Conservation (phyloP, 2,329 filamentous ascomycete genomes). For the Dothiorella sarmentorum region DNA sequence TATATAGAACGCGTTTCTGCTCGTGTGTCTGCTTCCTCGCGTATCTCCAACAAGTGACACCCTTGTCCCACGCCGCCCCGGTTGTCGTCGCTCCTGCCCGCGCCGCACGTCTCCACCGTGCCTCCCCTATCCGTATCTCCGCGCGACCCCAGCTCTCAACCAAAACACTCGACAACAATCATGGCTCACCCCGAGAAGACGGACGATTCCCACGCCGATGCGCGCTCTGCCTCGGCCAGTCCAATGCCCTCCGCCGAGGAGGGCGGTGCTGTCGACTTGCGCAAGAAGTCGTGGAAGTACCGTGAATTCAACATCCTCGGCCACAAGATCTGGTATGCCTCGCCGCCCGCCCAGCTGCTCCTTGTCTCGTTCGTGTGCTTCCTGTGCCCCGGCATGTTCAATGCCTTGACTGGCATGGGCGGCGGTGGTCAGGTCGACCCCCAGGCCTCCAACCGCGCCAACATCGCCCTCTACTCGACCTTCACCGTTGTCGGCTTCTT, state of each 20-base stretch:
- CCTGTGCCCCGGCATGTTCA: constrained; percentile 54
- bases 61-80: background rate
- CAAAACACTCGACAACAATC: constrained; percentile 12
- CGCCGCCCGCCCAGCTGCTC: constrained; percentile 47
- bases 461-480: constrained; percentile 68
- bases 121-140: background rate
- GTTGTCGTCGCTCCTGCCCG: background rate
- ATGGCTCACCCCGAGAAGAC: constrained; percentile 26
- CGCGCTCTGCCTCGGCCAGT: constrained; percentile 23
- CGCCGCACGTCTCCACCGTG: background rate
- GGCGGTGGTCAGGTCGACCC: constrained; percentile 47
- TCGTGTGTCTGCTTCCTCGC: background rate
- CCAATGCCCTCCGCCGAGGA: constrained; percentile 24
- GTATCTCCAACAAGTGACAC: background rate
- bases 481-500: constrained; percentile 65
- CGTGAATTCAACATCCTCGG: constrained; percentile 40
- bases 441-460: constrained; percentile 62
- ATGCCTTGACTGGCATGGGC: constrained; percentile 50
- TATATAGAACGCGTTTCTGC: constrained; percentile 13
- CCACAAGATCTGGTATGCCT: constrained; percentile 47
- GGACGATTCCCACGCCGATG: constrained; percentile 24
- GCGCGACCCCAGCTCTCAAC: background rate
- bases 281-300: constrained; percentile 49
- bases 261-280: constrained; percentile 28
- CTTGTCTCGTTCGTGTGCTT: constrained; percentile 53